These are phyloP conservation scores for Epichloe glyceriae DNA, from an alignment of 2,329 filamentous ascomycete species.

Conservation along the genomic window DNA sequence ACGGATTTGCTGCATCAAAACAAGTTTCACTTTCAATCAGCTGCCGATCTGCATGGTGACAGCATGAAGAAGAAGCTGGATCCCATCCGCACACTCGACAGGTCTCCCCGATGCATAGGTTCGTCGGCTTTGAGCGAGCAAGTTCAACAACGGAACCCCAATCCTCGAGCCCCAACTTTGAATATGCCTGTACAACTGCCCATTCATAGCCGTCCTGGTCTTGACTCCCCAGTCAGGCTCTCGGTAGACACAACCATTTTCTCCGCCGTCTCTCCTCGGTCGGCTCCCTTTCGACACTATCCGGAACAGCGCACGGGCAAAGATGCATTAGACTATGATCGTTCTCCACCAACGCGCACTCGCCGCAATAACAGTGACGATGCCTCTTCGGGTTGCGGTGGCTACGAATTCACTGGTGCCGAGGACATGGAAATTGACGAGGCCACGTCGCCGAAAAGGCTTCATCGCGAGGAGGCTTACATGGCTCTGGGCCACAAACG, in stretches of 20 bases:
- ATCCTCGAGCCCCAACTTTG: conserved; percentile 27
- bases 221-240: conserved; percentile 16
- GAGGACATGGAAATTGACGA: conserved; percentile 41
- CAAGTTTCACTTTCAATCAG: conserved; percentile 33
- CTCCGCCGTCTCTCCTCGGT: conserved; percentile 35
- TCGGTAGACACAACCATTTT: conserved; percentile 32
- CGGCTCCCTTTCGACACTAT: conserved; percentile 27
- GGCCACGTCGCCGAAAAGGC: conserved; percentile 34
- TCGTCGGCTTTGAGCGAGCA: conserved; percentile 29
- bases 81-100: conserved; percentile 31
- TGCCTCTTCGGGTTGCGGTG: conserved; percentile 30
- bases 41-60: conserved; percentile 34
- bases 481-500: conserved; percentile 36
- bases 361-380: conserved; percentile 42
- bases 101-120: conserved; percentile 31
- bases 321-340: conserved; percentile 32
- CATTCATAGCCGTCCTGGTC: conserved; percentile 25
- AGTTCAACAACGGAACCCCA: conserved; percentile 21
- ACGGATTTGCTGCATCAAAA: conserved; percentile 34
- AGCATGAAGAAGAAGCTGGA: conserved; percentile 44
- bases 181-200: conserved; percentile 33
- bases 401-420: conserved; percentile 25
- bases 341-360: conserved; percentile 31
- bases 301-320: conserved; percentile 31
- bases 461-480: conserved; percentile 35